These are phyloP conservation scores for Hypoxylon sp. DNA, from an alignment of 2,329 filamentous ascomycete genomes.

Conservation along the genomic window DNA sequence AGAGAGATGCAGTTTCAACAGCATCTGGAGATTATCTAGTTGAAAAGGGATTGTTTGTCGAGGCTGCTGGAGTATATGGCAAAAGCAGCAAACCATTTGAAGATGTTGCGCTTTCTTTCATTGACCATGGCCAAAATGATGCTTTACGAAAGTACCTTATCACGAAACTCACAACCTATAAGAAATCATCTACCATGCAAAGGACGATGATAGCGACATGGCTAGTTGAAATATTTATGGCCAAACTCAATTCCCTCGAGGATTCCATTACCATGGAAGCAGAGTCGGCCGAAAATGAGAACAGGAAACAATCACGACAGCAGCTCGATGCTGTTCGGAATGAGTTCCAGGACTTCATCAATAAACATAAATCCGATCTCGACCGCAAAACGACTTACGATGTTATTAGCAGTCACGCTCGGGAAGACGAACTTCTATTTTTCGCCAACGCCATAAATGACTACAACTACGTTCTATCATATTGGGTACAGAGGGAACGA, in stretches of 20 bases:
- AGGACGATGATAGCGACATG: constrained; percentile 94
- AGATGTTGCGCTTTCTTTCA: constrained; percentile 91
- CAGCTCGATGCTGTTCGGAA: constrained; percentile 78
- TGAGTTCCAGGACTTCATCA: constrained; percentile 91
- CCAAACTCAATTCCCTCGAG: constrained; percentile 93
- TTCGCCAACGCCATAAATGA: constrained; percentile 92
- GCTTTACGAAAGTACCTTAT: constrained; percentile 90
- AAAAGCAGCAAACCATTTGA: constrained; percentile 98
- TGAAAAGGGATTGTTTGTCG: constrained; percentile 82
- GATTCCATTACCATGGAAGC: constrained; percentile 93
- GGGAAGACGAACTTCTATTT: constrained; percentile 91
- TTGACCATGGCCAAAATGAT: constrained; percentile 91
- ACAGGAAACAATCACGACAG: constrained; percentile 77
- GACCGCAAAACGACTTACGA: constrained; percentile 95
- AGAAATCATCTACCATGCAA: constrained; percentile 90
- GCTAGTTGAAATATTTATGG: constrained; percentile 97
- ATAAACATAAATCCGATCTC: constrained; percentile 86
- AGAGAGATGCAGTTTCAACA: constrained; percentile 92
- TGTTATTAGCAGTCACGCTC: constrained; percentile 93
- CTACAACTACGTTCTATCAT: constrained; percentile 93
- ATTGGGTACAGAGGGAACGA: constrained; percentile 96
- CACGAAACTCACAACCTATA: constrained; percentile 85
- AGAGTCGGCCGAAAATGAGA: constrained; percentile 80
- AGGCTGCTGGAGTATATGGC: constrained; percentile 92
- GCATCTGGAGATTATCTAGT: constrained; percentile 92